These are phyloP conservation scores for Xylariaceae sp. DNA, from an alignment of 2,329 filamentous ascomycete species.

Conservation along the genomic window DNA sequence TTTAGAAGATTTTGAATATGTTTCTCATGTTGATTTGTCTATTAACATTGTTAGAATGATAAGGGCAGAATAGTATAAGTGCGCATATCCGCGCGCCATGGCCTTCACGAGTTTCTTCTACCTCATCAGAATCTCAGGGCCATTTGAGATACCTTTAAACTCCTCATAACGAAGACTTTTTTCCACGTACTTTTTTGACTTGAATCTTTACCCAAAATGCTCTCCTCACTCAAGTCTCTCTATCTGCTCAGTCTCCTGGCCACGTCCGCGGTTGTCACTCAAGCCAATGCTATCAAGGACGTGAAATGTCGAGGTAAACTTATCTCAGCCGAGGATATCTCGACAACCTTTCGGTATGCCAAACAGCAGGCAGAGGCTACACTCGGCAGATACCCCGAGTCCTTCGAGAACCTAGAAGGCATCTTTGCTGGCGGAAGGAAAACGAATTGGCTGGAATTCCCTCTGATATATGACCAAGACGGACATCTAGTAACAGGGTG, in stretches of 20 bases:
- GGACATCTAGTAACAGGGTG: background rate
- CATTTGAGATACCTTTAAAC: background rate
- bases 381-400: background rate
- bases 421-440: background rate
- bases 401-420: background rate
- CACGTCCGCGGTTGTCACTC: background rate
- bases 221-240: background rate
- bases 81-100: background rate
- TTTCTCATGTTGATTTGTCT: background rate
- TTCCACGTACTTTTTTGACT: background rate
- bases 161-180: background rate
- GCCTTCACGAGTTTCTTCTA: background rate
- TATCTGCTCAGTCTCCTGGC: background rate
- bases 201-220: background rate
- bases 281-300: background rate
- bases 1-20: background rate
- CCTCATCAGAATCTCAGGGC: background rate
- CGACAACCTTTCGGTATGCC: background rate
- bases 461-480: background rate
- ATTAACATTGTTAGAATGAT: background rate
- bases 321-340: background rate
- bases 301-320: background rate
- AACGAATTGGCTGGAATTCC: background rate
- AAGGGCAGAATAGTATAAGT: background rate
- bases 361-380: background rate